A percentile compares a stretch with the other conserved stretches of the same genome.
Evolutionary conservation across 495 filamentous ascomycete species (phyloP).

Genomic region (Neurospora sp.): DNA sequence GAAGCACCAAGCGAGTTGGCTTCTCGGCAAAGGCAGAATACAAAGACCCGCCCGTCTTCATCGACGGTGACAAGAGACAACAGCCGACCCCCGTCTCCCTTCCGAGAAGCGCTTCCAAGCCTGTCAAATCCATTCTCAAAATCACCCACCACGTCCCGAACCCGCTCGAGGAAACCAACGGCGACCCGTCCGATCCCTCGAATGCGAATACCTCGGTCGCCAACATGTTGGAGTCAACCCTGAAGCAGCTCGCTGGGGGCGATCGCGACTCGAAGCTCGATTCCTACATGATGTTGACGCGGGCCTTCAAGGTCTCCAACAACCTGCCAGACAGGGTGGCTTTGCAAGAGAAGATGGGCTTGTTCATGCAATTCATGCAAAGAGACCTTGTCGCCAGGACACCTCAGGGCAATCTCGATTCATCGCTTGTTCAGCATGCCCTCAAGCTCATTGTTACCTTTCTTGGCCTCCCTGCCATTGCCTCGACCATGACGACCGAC

Average conservation of each 20-base stretch:
- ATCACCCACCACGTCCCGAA: conserved; percentile 38
- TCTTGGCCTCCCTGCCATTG: conserved; percentile 55
- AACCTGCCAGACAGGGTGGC: conserved; percentile 60
- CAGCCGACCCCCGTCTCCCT: conserved; percentile 33
- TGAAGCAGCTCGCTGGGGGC: conserved; percentile 64
- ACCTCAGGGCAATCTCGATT: conserved; percentile 41
- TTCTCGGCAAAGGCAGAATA: conserved; percentile 68
- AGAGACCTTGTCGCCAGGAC: conserved; percentile 57
- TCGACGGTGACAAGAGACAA: conserved; percentile 29
- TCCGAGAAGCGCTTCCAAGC: conserved; percentile 53
- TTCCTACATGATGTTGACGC: conserved; percentile 70
- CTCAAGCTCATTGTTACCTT: conserved; percentile 65
- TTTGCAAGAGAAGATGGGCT: conserved; percentile 60
- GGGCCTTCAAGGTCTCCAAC: conserved; percentile 68
- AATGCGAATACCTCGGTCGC: conserved; percentile 40
- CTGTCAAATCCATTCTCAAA: conserved; percentile 84
- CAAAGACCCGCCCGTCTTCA: conserved; percentile 46
- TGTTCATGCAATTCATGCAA: conserved; percentile 67
- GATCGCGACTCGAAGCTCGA: conserved; percentile 65
- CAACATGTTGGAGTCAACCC: conserved; percentile 74
- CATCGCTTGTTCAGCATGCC: conserved; percentile 60
- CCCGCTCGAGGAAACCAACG: conserved; percentile 30
- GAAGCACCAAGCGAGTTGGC: conserved; percentile 56
- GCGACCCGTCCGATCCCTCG: conserved; percentile 21
- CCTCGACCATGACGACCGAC: conserved; percentile 56